Base-by-base conservation (phyloP, 1,284 basidiomycete species). In the Kwoniella shivajii region DNA sequence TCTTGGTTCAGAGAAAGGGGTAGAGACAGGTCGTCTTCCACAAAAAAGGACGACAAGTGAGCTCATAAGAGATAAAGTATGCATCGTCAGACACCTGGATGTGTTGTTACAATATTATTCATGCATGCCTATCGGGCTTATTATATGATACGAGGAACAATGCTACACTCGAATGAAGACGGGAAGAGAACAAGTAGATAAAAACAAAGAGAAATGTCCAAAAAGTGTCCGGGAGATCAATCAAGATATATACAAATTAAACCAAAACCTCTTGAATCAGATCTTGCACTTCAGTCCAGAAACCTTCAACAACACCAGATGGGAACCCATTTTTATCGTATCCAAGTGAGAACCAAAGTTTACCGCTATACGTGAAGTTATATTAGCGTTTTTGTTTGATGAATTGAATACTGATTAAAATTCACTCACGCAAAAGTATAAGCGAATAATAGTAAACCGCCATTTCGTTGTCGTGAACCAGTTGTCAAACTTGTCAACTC, bases 281-380 rank as follows among this genome's bases (percentile, higher is more conserved):
- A 4, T 22, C 41, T 41, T 63, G 56, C 22, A 63, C 47, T 31
- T 61, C 61, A n/a, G 46, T n/a, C 65, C 65, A 67, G 50, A 71
- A 64, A 22, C 48, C 52, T 61, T 85, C 81, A 31, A 88, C 83
- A 3, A 80, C 78, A 2, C 80, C 83, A 39, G 80, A 78, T 27
- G 85, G 82, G 65, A 88, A 88, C 0, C 87, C 88, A 67, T 86
- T 86, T 64, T 82, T 78, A 66, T 90, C 88, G 69, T 88, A 89
- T 0, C 88, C 87, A 30, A 90, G 77, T 59, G 85, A 88, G 22
- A 90, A 71, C 85, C 85, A 89, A 22, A 90, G 70, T 71, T 84
- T 85, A 1, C 85, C 85, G 16, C 80, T 84, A 66, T 88, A 24
- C 37, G 16, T 13, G 18, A 16, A 13, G 16, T 29, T n/a, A 16